Evolutionary conservation across 208 protist genomes (phyloP).

Genomic region (Wallacemonas collosoma): DNA sequence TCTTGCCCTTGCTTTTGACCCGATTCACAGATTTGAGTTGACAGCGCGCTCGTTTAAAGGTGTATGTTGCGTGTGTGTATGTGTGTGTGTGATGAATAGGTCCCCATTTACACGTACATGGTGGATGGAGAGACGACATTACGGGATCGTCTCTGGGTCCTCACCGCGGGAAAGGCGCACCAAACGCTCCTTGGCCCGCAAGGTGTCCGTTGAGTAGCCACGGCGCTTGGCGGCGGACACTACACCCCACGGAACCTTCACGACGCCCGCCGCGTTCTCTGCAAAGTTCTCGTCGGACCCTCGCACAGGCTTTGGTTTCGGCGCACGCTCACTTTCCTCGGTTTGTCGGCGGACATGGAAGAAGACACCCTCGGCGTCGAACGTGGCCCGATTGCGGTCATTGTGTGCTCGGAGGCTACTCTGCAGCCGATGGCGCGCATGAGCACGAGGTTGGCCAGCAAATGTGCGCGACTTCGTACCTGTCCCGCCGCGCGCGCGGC

Average conservation of each 20-base stretch:
- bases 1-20: too few relatives aligned
- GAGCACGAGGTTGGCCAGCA: conserved; percentile 13
- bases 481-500: not conserved
- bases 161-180: conserved; percentile 86
- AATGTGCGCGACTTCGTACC: not conserved
- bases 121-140: conserved; percentile 11
- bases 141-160: conserved; percentile 83
- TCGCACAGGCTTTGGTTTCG: conserved; percentile 57
- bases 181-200: conserved; percentile 84
- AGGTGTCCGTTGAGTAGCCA: conserved; percentile 70
- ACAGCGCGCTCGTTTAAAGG: not conserved
- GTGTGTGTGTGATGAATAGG: conserved; percentile 7
- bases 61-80: not conserved
- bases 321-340: conserved; percentile 54
- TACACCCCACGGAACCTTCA: conserved; percentile 86
- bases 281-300: conserved; percentile 59
- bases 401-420: conserved; percentile 74
- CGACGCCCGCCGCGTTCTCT: conserved; percentile 34
- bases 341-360: conserved; percentile 71
- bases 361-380: conserved; percentile 88
- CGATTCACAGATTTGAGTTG: not conserved
- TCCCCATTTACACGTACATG: not conserved
- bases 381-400: conserved; percentile 74
- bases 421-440: conserved; percentile 66
- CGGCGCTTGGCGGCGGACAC: conserved; percentile 65